Evolutionary conservation across 2,329 filamentous ascomycete species (phyloP), one percentile per base, ranked within the genome.

Genomic region (Alternaria incomplexa): DNA sequence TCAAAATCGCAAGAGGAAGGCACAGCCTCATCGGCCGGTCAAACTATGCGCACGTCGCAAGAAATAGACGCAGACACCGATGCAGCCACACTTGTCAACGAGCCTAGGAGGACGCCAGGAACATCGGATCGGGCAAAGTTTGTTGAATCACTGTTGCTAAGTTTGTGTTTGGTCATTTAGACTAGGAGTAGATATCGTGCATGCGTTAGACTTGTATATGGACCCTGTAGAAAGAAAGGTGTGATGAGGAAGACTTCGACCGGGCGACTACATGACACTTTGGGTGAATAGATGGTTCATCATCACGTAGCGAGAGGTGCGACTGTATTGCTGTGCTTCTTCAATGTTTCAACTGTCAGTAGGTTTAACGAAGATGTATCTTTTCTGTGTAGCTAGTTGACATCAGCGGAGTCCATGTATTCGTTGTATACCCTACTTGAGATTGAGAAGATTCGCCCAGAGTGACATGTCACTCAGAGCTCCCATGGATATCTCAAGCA

Each of bases 151-250:
- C 12, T 46, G 13, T 23, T 46, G 12, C 44, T 46, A 1, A 25
- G 22, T n/a, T 9, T 46, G 22, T 46, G 44, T 23, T 22, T 23
- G 44, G 7, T 46, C 12, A 46, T 46, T 22, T 46, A 46, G 4
- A 23, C 20, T 25, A 1, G 9, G 15, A 40, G 0, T 40, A 10
- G 36, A n/a, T 10, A 40, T 40, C 4, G 8, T 40, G 0, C 4
- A 10, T 40, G 15, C 7, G 0, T 1, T 2, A n/a, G 0, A n/a
- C 1, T 17, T 1, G 2, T 2, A 40, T 40, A 0, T 17, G 2
- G 5, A 40, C 15, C 15, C 0, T 40, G 0, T 11, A 40, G 9
- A 2, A 40, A 20, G 20, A 20, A 20, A 20, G 20, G 1, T 4
- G 36, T 40, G 36, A n/a, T 40, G 36, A 2, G n/a, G 1, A 40